Evolutionary conservation across 441 rosid species (phyloP), one percentile per base, ranked within the genome.

Genomic region (Geranium incanum): DNA sequence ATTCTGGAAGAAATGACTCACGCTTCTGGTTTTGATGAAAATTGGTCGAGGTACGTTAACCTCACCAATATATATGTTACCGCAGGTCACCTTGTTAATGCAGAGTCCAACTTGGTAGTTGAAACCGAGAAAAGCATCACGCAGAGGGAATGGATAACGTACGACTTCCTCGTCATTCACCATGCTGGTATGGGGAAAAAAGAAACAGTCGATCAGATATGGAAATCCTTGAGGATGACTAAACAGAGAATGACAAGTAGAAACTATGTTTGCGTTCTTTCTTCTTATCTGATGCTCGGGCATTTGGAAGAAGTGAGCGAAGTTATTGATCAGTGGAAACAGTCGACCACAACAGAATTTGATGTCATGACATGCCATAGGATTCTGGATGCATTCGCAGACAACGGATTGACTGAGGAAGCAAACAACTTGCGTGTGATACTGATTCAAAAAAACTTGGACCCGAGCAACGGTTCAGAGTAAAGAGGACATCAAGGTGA

Each of bases 111-210:
- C 50, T 68, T 86, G 66, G 85, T 87, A 0, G 86, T 88, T 6
- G 96, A 86, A 82, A 77, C 88, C 0, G 96, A 85, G 78, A 87
- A 82, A 70, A 52, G 84, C 45, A 74, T 90, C 52, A 77, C 90
- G 1, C 97, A 86, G 57, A 82, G 97, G 78, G 96, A 94, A 71
- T 94, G 96, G 97, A 83, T 92, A 71, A 89, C 90, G 0, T 94
- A 93, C 37, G 98, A 89, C 84, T 91, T 91, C 71, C 95, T 93
- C 36, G 77, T 91, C 76, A 86, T 91, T 75, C 79, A 92, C 62
- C 77, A 89, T 76, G 89, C 94, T 5, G 90, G 91, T 72, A 74
- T 94, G 79, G 84, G 87, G 39, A 88, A 88, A 83, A 94, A 87
- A 81, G 93, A 79, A 68, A 86, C 79, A 76, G 77, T 94, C 6